These are phyloP conservation scores for Echinochloa phyllopogon DNA, from an alignment of 176 grass and related monocot genomes.

Conservation along the genomic window DNA sequence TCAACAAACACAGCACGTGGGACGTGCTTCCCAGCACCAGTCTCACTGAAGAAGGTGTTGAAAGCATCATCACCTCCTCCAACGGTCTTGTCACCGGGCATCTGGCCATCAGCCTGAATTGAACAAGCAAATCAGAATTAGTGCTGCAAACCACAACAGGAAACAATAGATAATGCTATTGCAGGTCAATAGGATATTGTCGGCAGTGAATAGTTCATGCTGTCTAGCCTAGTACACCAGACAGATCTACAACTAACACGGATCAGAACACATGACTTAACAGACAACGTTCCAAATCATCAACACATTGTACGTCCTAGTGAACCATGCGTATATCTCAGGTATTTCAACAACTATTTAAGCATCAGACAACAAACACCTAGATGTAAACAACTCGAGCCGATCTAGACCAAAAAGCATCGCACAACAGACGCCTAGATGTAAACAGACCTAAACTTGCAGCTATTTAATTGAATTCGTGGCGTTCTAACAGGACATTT, in stretches of 20 bases:
- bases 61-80: conserved; percentile 76
- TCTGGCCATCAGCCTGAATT: conserved; percentile 62
- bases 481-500: background rate
- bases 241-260: background rate
- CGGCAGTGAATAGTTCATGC: background rate
- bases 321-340: background rate
- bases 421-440: background rate
- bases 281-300: background rate
- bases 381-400: no score
- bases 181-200: no score
- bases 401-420: background rate
- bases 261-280: background rate
- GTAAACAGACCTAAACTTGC: no score
- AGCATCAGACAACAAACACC: no score
- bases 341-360: no score
- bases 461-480: no score
- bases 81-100: conserved; percentile 62
- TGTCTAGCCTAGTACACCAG: background rate
- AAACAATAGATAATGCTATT: background rate
- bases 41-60: conserved; percentile 84
- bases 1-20: conserved; percentile 75
- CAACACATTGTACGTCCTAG: background rate
- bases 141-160: background rate
- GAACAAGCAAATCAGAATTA: background rate
- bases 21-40: conserved; percentile 70